A percentile compares a stretch with the other conserved stretches of the same genome.
Evolutionary conservation across 306 rosid genomes (phyloP).

Genomic region (Gastrolobium villosum): DNA sequence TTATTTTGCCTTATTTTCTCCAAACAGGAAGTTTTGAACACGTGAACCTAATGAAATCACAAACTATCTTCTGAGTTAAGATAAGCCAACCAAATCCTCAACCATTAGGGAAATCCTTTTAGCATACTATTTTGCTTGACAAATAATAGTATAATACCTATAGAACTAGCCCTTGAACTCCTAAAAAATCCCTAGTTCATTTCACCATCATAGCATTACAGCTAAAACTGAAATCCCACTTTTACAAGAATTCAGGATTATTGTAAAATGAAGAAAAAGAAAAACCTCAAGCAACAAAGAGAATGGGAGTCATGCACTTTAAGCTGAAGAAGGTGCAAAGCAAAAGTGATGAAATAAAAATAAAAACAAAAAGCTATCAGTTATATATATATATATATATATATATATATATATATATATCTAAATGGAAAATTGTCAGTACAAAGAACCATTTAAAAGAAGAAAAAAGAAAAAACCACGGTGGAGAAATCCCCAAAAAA

Average conservation of each 20-base stretch:
- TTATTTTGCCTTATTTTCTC: conserved; percentile 4
- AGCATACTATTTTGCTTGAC: not conserved
- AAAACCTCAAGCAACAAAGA: conserved; percentile 16
- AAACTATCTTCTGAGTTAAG: not conserved
- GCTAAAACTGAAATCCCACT: not conserved
- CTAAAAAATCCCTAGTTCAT: not conserved
- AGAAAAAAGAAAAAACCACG: too few species aligned
- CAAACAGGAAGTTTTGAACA: not conserved
- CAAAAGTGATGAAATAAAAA: not conserved
- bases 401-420: too few species aligned
- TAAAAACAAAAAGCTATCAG: too few species aligned
- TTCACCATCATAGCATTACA: not conserved
- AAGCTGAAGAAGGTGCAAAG: not conserved
- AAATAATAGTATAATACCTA: too few species aligned
- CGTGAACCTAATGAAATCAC: not conserved
- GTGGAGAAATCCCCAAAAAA: too few species aligned
- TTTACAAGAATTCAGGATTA: too few species aligned
- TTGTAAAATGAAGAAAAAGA: conserved; percentile 24
- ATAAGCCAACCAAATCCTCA: conserved; percentile 19
- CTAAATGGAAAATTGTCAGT: too few species aligned
- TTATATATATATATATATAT: too few species aligned
- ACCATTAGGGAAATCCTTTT: not conserved
- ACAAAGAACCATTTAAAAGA: too few species aligned
- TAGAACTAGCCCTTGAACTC: not conserved
- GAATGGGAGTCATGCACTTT: not conserved